phyloP scores from a whole-genome alignment of 2,329 filamentous ascomycete genomes.

The Arthrinium phaeospermum region DNA sequence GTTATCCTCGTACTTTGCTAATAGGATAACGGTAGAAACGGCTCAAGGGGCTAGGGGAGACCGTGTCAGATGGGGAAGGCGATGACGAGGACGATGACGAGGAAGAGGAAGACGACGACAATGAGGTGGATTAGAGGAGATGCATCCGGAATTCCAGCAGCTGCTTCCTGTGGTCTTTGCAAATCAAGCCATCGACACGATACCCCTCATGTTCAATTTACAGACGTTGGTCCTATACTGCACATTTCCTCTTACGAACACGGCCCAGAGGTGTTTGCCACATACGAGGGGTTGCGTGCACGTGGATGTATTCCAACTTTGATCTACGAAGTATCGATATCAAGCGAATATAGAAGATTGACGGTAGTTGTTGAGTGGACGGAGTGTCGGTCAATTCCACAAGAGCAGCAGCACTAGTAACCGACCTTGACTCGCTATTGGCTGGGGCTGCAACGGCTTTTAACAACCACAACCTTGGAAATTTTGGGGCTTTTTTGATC shows the following conservation, averaged over 20 bases:
- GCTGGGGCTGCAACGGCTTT: slow-evolving; percentile 14
- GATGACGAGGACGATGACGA: slow-evolving; percentile 61
- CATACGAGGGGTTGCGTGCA: neutral
- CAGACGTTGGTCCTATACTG: neutral
- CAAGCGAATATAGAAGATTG: neutral
- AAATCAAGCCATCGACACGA: neutral
- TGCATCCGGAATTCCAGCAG: neutral
- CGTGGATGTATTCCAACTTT: neutral
- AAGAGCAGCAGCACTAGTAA: slow-evolving; percentile 11
- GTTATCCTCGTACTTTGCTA: slow-evolving; percentile 24
- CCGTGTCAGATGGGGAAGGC: slow-evolving; percentile 78
- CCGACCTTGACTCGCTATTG: slow-evolving; percentile 15
- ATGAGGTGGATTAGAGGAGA: slow-evolving; percentile 39
- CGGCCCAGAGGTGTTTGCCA: neutral
- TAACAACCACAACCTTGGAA: slow-evolving; percentile 16
- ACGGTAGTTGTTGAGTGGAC: neutral
- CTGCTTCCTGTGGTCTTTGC: slow-evolving; percentile 6
- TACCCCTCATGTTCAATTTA: slow-evolving; percentile 2
- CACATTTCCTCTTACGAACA: neutral
- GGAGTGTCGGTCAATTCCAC: slow-evolving; percentile 8
- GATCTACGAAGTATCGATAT: neutral
- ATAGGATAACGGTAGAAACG: slow-evolving; percentile 51
- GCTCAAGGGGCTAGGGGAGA: slow-evolving; percentile 69
- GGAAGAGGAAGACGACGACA: slow-evolving; percentile 43
- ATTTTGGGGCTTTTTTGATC: slow-evolving; percentile 15